Percentiles rank a stretch among this genome's conserved stretches.
phyloP scores from a whole-genome alignment of 2,329 filamentous ascomycete genomes.

The Trichoderma arundinaceum region DNA sequence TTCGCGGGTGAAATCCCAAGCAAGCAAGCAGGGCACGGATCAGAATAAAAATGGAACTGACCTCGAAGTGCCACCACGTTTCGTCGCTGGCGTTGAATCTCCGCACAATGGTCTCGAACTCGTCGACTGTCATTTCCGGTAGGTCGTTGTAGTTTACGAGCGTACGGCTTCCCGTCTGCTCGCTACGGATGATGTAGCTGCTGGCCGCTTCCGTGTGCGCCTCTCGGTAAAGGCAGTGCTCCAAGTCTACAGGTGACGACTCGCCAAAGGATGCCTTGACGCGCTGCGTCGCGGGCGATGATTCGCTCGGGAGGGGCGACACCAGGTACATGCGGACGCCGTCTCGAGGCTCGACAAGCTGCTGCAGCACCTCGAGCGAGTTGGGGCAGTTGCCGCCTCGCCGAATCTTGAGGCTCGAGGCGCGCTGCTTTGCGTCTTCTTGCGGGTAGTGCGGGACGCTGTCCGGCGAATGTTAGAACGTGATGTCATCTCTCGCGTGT shows the following conservation, averaged over 20 bases:
- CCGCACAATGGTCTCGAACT: conserved; percentile 59
- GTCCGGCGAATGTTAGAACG: conserved; percentile 32
- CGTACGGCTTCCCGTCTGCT: conserved; percentile 65
- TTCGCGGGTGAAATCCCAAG: background rate
- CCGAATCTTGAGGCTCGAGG: conserved; percentile 61
- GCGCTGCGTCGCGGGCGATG: conserved; percentile 56
- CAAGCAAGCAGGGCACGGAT: background rate
- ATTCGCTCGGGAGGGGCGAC: conserved; percentile 58
- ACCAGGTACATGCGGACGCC: conserved; percentile 51
- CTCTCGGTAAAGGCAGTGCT: conserved; percentile 64
- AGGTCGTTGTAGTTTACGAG: conserved; percentile 73
- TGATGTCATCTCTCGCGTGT: background rate
- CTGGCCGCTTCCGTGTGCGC: conserved; percentile 63
- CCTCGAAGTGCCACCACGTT: conserved; percentile 76
- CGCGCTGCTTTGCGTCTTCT: conserved; percentile 76
- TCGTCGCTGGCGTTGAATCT: conserved; percentile 45
- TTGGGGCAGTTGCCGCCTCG: conserved; percentile 78
- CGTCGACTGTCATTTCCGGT: conserved; percentile 67
- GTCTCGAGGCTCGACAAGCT: conserved; percentile 54
- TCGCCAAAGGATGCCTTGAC: conserved; percentile 61
- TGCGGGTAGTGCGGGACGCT: conserved; percentile 70
- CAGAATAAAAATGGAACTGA: conserved; percentile 41
- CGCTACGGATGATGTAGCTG: conserved; percentile 71
- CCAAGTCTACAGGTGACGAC: conserved; percentile 53
- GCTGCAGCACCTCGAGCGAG: conserved; percentile 71